phyloP scores from a whole-genome alignment of 2,329 filamentous ascomycete species.

The Balansia obtecta region DNA sequence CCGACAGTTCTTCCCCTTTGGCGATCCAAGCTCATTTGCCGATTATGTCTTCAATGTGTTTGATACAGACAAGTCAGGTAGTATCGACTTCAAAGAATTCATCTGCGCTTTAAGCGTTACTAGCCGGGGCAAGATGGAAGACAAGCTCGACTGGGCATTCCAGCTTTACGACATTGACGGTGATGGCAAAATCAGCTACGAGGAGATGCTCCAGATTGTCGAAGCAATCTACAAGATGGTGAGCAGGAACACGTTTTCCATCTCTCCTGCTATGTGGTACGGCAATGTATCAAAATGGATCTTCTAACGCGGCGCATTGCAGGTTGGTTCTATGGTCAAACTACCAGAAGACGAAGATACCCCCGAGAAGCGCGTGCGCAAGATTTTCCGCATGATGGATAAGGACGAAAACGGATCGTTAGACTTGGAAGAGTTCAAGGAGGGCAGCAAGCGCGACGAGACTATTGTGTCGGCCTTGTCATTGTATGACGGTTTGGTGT shows the following conservation, averaged over 20 bases:
- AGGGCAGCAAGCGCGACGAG: slow-evolving; percentile 96
- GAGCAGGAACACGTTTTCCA: slow-evolving; percentile 8
- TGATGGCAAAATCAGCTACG: slow-evolving; percentile 97
- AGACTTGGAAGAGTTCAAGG: slow-evolving; percentile 97
- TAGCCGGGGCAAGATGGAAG: slow-evolving; percentile 95
- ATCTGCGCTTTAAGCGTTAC: slow-evolving; percentile 97
- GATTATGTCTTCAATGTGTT: slow-evolving; percentile 99
- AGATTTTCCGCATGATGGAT: slow-evolving; percentile 99
- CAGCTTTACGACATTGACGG: slow-evolving; percentile 98
- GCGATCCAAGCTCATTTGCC: slow-evolving; percentile 92
- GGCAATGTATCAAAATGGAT: background rate
- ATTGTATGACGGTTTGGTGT: slow-evolving; percentile 91
- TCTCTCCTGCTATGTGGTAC: background rate
- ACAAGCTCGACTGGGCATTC: slow-evolving; percentile 98
- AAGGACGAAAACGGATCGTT: slow-evolving; percentile 98
- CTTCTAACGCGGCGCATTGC: background rate
- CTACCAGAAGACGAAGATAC: slow-evolving; percentile 97
- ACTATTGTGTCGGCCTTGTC: slow-evolving; percentile 96
- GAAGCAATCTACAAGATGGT: slow-evolving; percentile 99
- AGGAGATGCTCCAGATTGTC: slow-evolving; percentile 97
- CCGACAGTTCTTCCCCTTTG: slow-evolving; percentile 98
- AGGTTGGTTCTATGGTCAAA: slow-evolving; percentile 99
- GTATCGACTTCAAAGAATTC: slow-evolving; percentile 99
- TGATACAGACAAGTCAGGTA: slow-evolving; percentile 91
- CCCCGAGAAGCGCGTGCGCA: slow-evolving; percentile 91